Evolutionary conservation across 352 stramenopile genomes (phyloP).

Genomic region (Phytophthora pluvialis): DNA sequence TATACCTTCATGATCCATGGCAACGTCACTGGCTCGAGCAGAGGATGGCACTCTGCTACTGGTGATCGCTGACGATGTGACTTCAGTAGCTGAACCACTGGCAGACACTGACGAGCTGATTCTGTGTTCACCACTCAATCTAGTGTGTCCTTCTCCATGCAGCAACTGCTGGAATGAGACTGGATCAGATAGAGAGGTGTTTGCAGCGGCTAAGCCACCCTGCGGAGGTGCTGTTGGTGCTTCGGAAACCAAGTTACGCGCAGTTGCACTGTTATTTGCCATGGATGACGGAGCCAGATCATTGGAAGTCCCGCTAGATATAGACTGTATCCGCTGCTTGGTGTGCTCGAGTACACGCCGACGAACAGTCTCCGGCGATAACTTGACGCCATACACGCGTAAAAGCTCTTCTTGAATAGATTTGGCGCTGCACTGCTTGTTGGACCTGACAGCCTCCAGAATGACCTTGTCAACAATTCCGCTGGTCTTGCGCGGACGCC

Average conservation of each 20-base stretch:
- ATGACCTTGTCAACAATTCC: constrained; percentile 74
- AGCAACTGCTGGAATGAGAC: constrained; percentile 27
- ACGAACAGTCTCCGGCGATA: constrained; percentile 68
- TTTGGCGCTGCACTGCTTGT: constrained; percentile 61
- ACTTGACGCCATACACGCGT: constrained; percentile 62
- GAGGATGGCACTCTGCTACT: neutral
- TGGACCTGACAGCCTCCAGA: constrained; percentile 59
- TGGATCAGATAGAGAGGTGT: constrained; percentile 8
- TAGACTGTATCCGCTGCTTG: constrained; percentile 36
- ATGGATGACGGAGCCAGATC: constrained; percentile 19
- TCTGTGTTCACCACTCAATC: neutral
- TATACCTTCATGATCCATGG: neutral
- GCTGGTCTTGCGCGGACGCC: constrained; percentile 70
- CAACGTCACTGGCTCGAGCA: neutral
- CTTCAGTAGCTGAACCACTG: neutral
- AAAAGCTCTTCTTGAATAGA: constrained; percentile 67
- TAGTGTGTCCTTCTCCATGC: constrained; percentile 4
- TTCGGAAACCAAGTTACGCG: neutral
- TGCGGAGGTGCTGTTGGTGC: neutral
- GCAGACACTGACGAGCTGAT: neutral
- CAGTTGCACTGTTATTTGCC: neutral
- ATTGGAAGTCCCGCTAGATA: constrained; percentile 19
- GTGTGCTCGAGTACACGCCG: constrained; percentile 63
- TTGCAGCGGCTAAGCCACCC: neutral
- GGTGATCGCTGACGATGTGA: neutral